Evolutionary conservation across 2,329 filamentous ascomycete species (phyloP).

Genomic region (Hypoxylon sp.): DNA sequence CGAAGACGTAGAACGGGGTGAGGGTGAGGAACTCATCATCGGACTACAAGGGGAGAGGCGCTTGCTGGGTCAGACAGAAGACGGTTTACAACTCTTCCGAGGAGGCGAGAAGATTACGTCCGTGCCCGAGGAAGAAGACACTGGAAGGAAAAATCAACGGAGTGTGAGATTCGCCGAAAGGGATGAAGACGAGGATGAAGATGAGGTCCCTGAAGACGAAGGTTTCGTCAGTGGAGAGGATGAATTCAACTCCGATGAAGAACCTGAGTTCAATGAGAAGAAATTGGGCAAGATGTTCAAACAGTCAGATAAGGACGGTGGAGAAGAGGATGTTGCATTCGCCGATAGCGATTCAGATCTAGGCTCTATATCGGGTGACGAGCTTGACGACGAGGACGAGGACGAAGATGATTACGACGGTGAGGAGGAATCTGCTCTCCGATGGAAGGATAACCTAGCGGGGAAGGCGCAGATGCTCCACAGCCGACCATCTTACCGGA

Average conservation of each 20-base stretch:
- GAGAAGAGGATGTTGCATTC: conserved; percentile 84
- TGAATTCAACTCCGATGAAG: conserved; percentile 66
- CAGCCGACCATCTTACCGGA: conserved; percentile 79
- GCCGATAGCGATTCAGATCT: conserved; percentile 98
- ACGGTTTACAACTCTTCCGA: conserved; percentile 88
- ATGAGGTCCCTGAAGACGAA: conserved; percentile 68
- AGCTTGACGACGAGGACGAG: conserved; percentile 62
- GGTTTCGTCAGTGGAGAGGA: conserved; percentile 69
- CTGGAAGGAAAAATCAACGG: conserved; percentile 72
- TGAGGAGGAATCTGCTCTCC: conserved; percentile 79
- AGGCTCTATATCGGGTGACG: conserved; percentile 81
- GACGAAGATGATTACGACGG: conserved; percentile 64
- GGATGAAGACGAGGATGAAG: conserved; percentile 73
- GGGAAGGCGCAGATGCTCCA: conserved; percentile 82
- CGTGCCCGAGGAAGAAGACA: conserved; percentile 71
- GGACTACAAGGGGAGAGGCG: conserved; percentile 86
- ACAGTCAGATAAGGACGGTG: conserved; percentile 65
- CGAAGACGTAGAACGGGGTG: conserved; percentile 82
- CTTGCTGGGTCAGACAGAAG: conserved; percentile 84
- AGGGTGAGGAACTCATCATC: conserved; percentile 95
- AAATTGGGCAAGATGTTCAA: conserved; percentile 74
- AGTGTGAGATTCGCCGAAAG: conserved; percentile 70
- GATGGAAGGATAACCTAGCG: conserved; percentile 91
- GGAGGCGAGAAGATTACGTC: conserved; percentile 78
- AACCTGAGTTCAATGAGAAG: conserved; percentile 70